Evolutionary conservation across 805 yeast species (phyloP), one percentile per base, ranked within the genome.

Genomic region (Cyberlindnera sargentensis): DNA sequence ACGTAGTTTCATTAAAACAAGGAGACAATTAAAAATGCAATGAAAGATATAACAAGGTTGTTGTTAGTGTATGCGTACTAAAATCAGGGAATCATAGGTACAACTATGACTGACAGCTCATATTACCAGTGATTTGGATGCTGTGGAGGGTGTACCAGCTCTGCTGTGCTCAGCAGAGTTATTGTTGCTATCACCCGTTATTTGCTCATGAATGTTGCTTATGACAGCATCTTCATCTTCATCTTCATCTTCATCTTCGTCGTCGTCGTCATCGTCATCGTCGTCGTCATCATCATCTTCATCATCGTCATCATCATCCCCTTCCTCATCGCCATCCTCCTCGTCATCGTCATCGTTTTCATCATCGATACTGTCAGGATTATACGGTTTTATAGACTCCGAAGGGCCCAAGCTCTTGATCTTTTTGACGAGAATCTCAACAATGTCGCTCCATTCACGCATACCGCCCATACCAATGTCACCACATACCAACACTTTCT

Each of bases 391-490:
- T 32, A 47, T 33, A 36, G 32, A 9, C 39, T 51, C 47, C 4
- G 26, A n/a, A 5, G 10, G 11, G 20, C 34, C 30, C 34, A 51
- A 34, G 8, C 20, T 24, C 32, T 50, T 54, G 31, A 56, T 31
- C 44, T 51, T 65, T 48, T 61, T 61, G 32, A 68, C 63, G 47
- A 75, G 45, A 24, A 77, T 74, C 55, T 82, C 87, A 7, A 83
- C 91, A 47, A 85, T 78, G 55, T 84, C 93, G 57, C 80, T 79
- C 84, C 88, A 84, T 57, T 84, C 93, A 71, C 88, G 75, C 95
- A 85, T 85, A 30, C 95, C 95, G 36, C 95, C 95, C 93, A 85
- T 84, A 10, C 93, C 93, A 49, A 85, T 84, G 58, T 85, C 95
- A 55, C 95, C 95, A 66, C 88, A 84, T 20, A 64, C 84, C 67